Conservation (phyloP, 208 protist species). For the Trypanosoma cruzi region DNA sequence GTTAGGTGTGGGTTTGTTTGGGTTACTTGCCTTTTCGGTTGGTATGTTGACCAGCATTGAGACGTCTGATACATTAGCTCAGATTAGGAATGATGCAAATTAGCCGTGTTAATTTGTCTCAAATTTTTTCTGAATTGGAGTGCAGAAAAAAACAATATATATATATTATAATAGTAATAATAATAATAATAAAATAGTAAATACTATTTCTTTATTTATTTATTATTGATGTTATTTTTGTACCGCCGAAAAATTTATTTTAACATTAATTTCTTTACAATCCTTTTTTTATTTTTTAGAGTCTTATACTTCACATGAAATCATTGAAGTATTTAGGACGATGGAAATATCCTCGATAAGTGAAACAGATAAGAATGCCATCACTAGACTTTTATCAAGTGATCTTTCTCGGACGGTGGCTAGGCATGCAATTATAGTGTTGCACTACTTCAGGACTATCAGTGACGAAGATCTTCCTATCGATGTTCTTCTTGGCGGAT, state of each 20-base stretch:
- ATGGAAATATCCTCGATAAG: constrained; percentile 18
- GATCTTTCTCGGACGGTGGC: constrained; percentile 25
- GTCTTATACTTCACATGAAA: constrained; percentile 1
- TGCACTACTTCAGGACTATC: constrained; percentile 30
- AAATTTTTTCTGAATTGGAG: constrained; percentile 23
- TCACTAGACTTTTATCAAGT: constrained; percentile 29
- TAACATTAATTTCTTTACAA: too few relatives aligned
- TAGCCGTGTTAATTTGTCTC: constrained; percentile 5
- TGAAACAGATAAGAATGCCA: constrained; percentile 29
- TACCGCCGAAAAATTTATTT: too few relatives aligned
- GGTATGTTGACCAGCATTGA: constrained; percentile 79
- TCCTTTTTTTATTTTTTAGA: constrained; percentile 16
- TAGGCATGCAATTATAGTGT: constrained; percentile 30
- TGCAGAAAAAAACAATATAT: background rate
- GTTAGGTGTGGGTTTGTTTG: constrained; percentile 59
- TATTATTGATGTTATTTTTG: constrained; percentile 12
- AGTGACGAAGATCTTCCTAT: constrained; percentile 18
- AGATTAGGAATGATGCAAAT: constrained; percentile 15
- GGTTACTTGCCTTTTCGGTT: constrained; percentile 64
- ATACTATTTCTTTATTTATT: constrained; percentile 14
- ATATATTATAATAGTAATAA: too few relatives aligned
- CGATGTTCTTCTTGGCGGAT: constrained; percentile 48
- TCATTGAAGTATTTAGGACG: background rate
- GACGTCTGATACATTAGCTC: constrained; percentile 55
- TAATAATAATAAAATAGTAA: too few relatives aligned